Base-by-base conservation (phyloP, 768 basidiomycete genomes). In the Peribolospora kevripleyi region DNA sequence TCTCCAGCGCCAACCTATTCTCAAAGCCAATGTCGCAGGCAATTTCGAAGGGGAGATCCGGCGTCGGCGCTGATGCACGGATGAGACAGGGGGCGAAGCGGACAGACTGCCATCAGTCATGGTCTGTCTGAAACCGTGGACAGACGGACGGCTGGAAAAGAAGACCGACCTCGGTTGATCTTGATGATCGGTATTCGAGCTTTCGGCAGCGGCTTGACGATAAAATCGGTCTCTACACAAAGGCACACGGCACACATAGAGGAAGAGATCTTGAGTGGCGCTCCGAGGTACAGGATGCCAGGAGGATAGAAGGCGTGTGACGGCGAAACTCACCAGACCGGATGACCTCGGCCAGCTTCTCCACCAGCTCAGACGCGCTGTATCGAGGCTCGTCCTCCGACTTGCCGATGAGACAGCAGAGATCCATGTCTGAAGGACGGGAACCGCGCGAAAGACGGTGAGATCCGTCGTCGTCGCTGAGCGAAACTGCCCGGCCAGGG, bases 151-250 rank as follows among this genome's bases (percentile, higher is more conserved):
- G 50, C 62, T 63, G 65, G 50, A 65, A 67, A 6, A 65, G 65
- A 7, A 69, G 61, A 14, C 67, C 66, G 14, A 66, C 62, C 5
- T 66, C 65, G 3, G 56, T 59, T 86, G 54, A 98, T 74, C 71
- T 98, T 98, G 65, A 98, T 86, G 65, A 98, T 98, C 42, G 91
- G 91, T 73, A 97, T 95, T 63, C 91, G 82, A 8, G 91, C 91
- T 69, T 88, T 83, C 7, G 91, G 90, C 36, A 98, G 73, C 8
- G 87, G 81, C 68, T 97, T 95, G 71, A 97, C 90, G 64, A 82
- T 79, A 65, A 91, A 90, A 67, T 88, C 88, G 43, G 87, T 90
- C 71, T 93, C 87, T 88, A 67, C 10, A 54, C 49, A 37, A 39
- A 40, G 41, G 39, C 8, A 3, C 7, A 37, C 14, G 37, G 2